Evolutionary conservation across 768 basidiomycete genomes (phyloP), one percentile per base, ranked within the genome.

Genomic region (Serendipita indica): DNA sequence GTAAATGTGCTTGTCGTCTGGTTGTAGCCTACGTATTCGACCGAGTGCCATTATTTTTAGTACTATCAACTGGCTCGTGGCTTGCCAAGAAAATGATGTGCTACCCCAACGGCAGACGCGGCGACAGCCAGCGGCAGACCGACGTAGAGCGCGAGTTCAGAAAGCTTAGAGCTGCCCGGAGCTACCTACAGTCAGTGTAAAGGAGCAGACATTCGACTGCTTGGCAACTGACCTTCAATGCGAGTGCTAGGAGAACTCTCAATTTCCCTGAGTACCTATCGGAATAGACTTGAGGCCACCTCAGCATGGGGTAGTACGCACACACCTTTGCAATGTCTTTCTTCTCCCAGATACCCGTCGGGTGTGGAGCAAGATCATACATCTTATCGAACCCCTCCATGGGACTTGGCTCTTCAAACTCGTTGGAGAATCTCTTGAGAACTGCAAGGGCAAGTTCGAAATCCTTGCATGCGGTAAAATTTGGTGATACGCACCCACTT

Each of bases 321-420:
- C 49, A 28, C n/a, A 28, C 49, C 49, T 54, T 54, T 16, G 10
- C 58, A 16, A 64, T 63, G n/a, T 64, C 64, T 18, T 64, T 60
- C 25, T 35, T 37, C 22, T 58, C 57, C 41, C 63, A 64, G 25
- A 27, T 37, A 7, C 57, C 56, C 18, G 57, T 61, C 5, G 63
- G 49, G 34, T 63, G 60, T 10, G 64, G 65, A 7, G 57, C 32
- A 4, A 66, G 32, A 18, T n/a, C 14, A 37, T 61, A 60, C 32
- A 86, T 76, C 49, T 78, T 77, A 62, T 88, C 74, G 67, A 82
- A 80, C 18, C 81, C 85, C 73, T 89, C 88, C 33, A 72, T 64
- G 34, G 74, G 64, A 20, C 67, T 67, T 28, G 87, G 87, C 27
- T 72, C 66, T 65, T 73, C 72, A 65, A 81, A 84, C 63, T 82